Base-by-base conservation (phyloP, 805 yeast genomes). In the Wickerhamiella alocasiicola region DNA sequence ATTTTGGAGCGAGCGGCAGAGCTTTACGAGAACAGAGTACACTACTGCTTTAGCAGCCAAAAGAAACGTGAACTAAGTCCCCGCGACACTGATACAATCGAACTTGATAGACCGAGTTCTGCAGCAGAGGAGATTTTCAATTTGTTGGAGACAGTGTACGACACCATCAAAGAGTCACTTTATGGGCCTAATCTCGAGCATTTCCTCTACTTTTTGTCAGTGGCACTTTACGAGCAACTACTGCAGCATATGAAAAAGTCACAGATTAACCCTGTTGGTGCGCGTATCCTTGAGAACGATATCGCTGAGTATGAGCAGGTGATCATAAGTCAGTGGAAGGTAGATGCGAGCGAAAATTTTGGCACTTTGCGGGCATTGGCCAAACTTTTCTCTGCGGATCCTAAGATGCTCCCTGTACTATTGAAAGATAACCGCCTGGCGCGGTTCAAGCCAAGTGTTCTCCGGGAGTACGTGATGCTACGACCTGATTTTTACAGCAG, bases 301-400 rank as follows among this genome's bases (percentile, higher is more conserved):
- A 75, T 81, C 6, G 79, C 81, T 28, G 72, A 81, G 34, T 82
- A 78, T 53, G 88, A 83, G 56, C 66, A 71, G 12, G 41, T 49
- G 3, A 66, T 72, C 11, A 68, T 81, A 31, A 83, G 77, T 42
- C 67, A 67, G 31, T 83, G 91, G 88, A 65, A 80, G 12, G 67
- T 69, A 2, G 75, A 71, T 31, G 60, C 82, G 21, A 63, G 75
- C 3, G 81, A 76, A 25, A 69, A 70, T 43, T 78, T 81, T 61
- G 74, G 74, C 38, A 68, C 83, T 9, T 62, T 87, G 46, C 72
- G 84, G 55, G 95, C 85, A 49, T 71, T 87, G 46, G 84, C 88
- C 24, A 83, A 82, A 52, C 63, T 87, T 44, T 87, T 78, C 57
- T 78, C 94, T 0, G 94, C 83, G 13, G 91, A 81, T 30, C 80